These are phyloP conservation scores for Sporisorium graminicola DNA, from an alignment of 1,284 basidiomycete genomes.

Conservation along the genomic window DNA sequence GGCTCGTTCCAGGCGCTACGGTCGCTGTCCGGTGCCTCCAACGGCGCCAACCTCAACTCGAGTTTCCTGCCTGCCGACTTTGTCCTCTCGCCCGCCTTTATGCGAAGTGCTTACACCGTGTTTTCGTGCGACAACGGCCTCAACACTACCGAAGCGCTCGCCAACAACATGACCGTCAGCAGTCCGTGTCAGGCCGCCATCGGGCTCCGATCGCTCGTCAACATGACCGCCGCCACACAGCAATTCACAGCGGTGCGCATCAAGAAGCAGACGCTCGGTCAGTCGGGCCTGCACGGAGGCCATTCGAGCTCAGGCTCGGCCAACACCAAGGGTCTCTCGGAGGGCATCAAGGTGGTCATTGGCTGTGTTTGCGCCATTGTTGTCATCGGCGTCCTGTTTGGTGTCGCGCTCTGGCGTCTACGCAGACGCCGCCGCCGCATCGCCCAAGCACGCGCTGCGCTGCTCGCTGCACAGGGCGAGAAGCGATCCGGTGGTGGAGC, in stretches of 20 bases:
- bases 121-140: conserved; percentile 54
- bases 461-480: conserved; percentile 27
- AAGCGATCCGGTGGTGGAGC: conserved; percentile 15
- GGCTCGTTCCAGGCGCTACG: conserved; percentile 62
- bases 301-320: conserved; percentile 24
- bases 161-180: conserved; percentile 26
- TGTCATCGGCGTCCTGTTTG: conserved; percentile 52
- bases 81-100: conserved; percentile 58
- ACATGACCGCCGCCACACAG: conserved; percentile 46
- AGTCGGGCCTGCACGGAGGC: conserved; percentile 36
- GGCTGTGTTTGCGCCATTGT: conserved; percentile 54
- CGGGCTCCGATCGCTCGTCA: conserved; percentile 56
- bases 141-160: conserved; percentile 24
- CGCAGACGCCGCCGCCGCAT: conserved; percentile 40
- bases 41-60: conserved; percentile 33
- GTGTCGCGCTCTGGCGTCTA: conserved; percentile 52
- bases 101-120: conserved; percentile 62
- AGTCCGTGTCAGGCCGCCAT: conserved; percentile 52
- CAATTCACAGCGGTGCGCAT: conserved; percentile 62
- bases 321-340: conserved; percentile 50
- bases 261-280: conserved; percentile 56
- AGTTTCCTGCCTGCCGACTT: conserved; percentile 57
- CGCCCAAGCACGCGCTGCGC: conserved; percentile 42
- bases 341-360: conserved; percentile 60
- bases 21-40: conserved; percentile 38